phyloP scores from a whole-genome alignment of 352 stramenopile species.

The Globisporangium emineosum region DNA sequence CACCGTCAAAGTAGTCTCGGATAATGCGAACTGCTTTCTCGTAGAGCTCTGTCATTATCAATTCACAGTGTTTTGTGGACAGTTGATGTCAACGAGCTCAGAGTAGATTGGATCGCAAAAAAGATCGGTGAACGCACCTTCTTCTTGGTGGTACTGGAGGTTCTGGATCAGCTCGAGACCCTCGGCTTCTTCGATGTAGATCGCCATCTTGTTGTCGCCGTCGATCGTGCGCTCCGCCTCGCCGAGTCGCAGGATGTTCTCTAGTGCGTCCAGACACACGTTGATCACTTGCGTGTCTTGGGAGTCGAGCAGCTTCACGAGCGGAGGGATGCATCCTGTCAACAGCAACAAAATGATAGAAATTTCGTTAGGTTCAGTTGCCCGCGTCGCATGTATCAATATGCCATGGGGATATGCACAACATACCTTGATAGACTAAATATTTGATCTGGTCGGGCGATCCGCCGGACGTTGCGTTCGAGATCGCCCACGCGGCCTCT shows the following conservation, averaged over 20 bases:
- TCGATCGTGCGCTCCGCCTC: conserved; percentile 84
- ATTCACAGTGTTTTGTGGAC: not conserved
- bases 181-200: conserved; percentile 94
- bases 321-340: conserved; percentile 92
- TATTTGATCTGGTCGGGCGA: conserved; percentile 95
- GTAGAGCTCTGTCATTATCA: conserved; percentile 73
- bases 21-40: conserved; percentile 95
- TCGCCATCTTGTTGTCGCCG: conserved; percentile 95
- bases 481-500: conserved; percentile 49
- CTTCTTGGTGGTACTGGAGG: conserved; percentile 96
- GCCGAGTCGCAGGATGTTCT: conserved; percentile 90
- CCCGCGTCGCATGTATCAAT: too few relatives aligned
- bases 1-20: conserved; percentile 96
- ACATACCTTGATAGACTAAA: conserved; percentile 91
- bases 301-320: conserved; percentile 93
- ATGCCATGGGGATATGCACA: too few relatives aligned
- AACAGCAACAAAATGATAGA: too few relatives aligned
- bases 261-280: conserved; percentile 96
- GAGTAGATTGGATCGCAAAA: conserved; percentile 24
- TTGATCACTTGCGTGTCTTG: conserved; percentile 96
- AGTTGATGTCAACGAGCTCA: not conserved
- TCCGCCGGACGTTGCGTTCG: conserved; percentile 53
- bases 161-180: conserved; percentile 97
- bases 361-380: too few relatives aligned
- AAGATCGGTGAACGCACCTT: conserved; percentile 60